These are phyloP conservation scores for Bipolaris zeicola DNA, from an alignment of 2,329 filamentous ascomycete species.

Conservation along the genomic window DNA sequence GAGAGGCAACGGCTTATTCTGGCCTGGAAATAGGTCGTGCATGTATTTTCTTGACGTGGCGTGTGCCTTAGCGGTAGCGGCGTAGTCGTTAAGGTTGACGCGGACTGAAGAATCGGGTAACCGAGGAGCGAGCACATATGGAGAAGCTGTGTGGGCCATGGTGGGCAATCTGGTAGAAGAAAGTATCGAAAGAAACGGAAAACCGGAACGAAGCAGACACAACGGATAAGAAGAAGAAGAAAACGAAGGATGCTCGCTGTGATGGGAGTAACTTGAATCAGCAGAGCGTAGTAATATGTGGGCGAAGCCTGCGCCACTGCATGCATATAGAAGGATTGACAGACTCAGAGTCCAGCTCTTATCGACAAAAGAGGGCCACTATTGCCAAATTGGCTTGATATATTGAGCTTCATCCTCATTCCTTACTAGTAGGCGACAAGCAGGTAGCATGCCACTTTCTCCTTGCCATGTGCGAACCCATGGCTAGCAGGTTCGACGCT, in stretches of 20 bases:
- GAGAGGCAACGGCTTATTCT: slow-evolving; percentile 13
- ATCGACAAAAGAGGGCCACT: slow-evolving; percentile 3
- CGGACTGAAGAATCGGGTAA: slow-evolving; percentile 32
- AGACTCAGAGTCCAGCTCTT: slow-evolving; percentile 12
- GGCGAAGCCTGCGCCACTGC: slow-evolving; percentile 6
- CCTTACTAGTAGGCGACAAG: background rate
- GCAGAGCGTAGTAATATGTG: background rate
- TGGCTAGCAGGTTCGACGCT: slow-evolving; percentile 14
- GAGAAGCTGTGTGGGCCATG: slow-evolving; percentile 24
- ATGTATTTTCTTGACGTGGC: slow-evolving; percentile 12
- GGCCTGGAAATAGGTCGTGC: slow-evolving; percentile 8
- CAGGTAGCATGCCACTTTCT: background rate
- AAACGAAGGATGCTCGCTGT: background rate
- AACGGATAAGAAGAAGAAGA: background rate
- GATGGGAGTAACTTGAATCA: background rate
- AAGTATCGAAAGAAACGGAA: background rate
- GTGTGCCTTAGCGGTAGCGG: slow-evolving; percentile 6
- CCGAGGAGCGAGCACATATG: slow-evolving; percentile 25
- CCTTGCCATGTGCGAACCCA: slow-evolving; percentile 4
- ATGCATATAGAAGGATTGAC: slow-evolving; percentile 5
- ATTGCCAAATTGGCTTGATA: slow-evolving; percentile 5
- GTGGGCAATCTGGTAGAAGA: slow-evolving; percentile 5
- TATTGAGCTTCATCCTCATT: slow-evolving; percentile 7
- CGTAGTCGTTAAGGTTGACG: slow-evolving; percentile 28
- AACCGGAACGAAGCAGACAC: background rate